Conservation (phyloP, 1,139 yeast genomes). For the Ogataea hybrid region DNA sequence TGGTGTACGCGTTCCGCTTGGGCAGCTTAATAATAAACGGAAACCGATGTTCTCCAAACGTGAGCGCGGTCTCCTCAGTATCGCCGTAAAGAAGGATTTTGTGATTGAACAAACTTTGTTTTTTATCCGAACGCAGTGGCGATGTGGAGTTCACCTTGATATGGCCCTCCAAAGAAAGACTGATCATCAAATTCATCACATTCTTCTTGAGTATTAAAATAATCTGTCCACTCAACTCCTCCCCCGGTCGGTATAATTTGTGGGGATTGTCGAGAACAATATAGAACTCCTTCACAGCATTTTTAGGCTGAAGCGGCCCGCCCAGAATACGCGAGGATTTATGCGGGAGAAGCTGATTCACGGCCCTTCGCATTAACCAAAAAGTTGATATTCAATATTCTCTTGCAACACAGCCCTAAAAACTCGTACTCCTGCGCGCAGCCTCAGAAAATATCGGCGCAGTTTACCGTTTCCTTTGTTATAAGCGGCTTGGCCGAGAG, state of each 20-base stretch:
- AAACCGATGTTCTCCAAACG: slow-evolving; percentile 82
- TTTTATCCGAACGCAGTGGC: slow-evolving; percentile 47
- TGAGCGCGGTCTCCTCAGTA: slow-evolving; percentile 42
- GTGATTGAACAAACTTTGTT: slow-evolving; percentile 59
- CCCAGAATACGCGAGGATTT: slow-evolving; percentile 23
- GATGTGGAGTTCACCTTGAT: slow-evolving; percentile 52
- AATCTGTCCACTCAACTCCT: slow-evolving; percentile 63
- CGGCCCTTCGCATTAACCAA: slow-evolving; percentile 30
- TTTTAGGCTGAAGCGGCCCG: slow-evolving; percentile 17
- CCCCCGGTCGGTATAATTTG: slow-evolving; percentile 64
- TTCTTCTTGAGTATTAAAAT: slow-evolving; percentile 55
- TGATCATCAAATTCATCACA: slow-evolving; percentile 51
- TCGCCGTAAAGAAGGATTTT: slow-evolving; percentile 67
- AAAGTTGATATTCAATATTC: neutral
- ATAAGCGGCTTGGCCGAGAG: neutral
- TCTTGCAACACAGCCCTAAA: slow-evolving; percentile 6
- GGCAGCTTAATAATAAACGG: slow-evolving; percentile 84
- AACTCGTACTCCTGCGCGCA: neutral
- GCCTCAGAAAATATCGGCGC: neutral
- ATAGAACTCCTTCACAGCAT: slow-evolving; percentile 57
- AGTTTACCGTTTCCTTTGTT: neutral
- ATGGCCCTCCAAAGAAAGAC: slow-evolving; percentile 53
- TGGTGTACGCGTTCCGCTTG: slow-evolving; percentile 63
- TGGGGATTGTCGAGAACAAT: slow-evolving; percentile 73
- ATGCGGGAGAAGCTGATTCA: slow-evolving; percentile 29